Evolutionary conservation across 345 rosid genomes (phyloP), one percentile per base, ranked within the genome.

Genomic region (Aquilaria malaccensis): DNA sequence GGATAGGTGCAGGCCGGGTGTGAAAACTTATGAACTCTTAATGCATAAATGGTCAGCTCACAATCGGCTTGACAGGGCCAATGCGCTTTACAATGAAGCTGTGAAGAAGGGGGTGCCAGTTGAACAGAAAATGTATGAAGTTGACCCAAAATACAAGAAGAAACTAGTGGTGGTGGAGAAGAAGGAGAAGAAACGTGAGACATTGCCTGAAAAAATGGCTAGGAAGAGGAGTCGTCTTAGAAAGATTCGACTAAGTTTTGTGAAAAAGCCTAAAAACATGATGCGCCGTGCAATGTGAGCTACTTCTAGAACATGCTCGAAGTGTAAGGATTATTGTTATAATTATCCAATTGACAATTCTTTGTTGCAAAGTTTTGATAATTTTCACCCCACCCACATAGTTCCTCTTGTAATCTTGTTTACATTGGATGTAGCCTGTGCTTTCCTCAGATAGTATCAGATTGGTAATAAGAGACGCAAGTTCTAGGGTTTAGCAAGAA

Each of bases 151-250:
- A 64, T 86, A 66, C 66, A 56, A 80, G 78, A 88, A 84, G 69
- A 90, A 88, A 73, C 76, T 83, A 0, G 79, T 74, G 79, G 81
- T 67, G 33, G 85, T 68, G 55, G 78, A 80, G 72, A 80, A 78
- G 61, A 80, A 77, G 61, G 88, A 71, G 84, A 90, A 88, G 74
- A 90, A 86, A 83, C 78, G 97, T 63, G 96, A 88, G 82, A 94
- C 97, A 10, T 77, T 94, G 59, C 96, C 97, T 2, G 97, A 94
- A 81, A 94, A 94, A 82, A 88, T 81, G 66, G 96, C 91, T 0
- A 80, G 95, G 80, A 94, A 94, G 80, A 94, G 78, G 82, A 83
- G 77, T 50, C 83, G 86, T 7, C 86, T 88, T 6, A 90, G 79
- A 88, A 77, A 85, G 83, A 88, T 94, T 56, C 81, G 82, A 55